Conservation (phyloP, 2,329 filamentous ascomycete species). For the Claviceps pusilla region DNA sequence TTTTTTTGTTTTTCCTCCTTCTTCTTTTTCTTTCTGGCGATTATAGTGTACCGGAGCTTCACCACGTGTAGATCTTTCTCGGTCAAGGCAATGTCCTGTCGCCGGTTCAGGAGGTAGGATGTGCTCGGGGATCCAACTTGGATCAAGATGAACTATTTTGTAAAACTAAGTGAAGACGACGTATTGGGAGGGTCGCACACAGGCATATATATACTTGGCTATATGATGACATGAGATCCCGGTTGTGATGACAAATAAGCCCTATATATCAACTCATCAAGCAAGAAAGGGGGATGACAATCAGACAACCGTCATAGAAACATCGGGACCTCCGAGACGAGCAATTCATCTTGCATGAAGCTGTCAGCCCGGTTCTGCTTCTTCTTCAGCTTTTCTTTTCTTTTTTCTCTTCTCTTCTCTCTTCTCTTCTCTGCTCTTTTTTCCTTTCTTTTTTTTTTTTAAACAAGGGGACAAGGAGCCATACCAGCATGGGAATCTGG, state of each 20-base stretch:
- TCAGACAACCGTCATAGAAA: background rate
- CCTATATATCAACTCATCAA: background rate
- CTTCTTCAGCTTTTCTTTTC: no score
- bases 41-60: background rate
- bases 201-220: background rate
- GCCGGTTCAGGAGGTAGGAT: background rate
- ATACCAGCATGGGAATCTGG: background rate
- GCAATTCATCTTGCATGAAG: background rate
- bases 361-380: background rate
- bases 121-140: background rate
- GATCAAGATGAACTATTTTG: background rate
- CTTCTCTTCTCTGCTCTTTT: no score
- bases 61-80: background rate
- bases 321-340: background rate
- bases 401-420: no score
- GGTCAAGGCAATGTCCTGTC: background rate
- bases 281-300: background rate
- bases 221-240: background rate
- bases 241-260: background rate
- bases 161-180: background rate
- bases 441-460: background rate
- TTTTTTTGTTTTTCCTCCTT: background rate
- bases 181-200: background rate
- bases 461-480: background rate
- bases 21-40: background rate